A percentile compares a stretch with the other conserved stretches of the same genome.
Evolutionary conservation across 2,329 filamentous ascomycete genomes (phyloP).

Genomic region (Penicillium verrucosum): DNA sequence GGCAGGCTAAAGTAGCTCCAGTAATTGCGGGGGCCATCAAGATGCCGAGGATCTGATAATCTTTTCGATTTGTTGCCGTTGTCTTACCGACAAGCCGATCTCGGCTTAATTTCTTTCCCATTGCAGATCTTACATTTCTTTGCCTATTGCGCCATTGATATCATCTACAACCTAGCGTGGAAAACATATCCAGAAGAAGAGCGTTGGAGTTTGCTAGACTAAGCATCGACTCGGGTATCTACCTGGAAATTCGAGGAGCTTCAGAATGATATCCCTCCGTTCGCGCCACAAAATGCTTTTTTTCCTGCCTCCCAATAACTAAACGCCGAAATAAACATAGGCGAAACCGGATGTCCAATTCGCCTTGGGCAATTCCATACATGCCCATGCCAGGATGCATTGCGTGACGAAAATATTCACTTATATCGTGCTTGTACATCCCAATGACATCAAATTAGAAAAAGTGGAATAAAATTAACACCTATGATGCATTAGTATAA

Average conservation of each 20-base stretch:
- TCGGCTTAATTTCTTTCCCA: slow-evolving; percentile 3
- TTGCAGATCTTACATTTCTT: not conserved
- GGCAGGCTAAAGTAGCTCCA: slow-evolving; percentile 17
- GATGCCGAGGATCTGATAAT: slow-evolving; percentile 29
- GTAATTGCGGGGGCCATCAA: slow-evolving; percentile 18
- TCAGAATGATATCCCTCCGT: slow-evolving; percentile 40
- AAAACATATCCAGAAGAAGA: slow-evolving; percentile 23
- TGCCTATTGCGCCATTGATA: not conserved
- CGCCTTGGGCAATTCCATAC: slow-evolving; percentile 27
- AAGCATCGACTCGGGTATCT: slow-evolving; percentile 52
- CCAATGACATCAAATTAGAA: slow-evolving; percentile 18
- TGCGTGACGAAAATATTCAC: slow-evolving; percentile 21
- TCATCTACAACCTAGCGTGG: not conserved
- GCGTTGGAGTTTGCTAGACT: slow-evolving; percentile 41
- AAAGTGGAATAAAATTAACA: slow-evolving; percentile 25
- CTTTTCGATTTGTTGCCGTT: slow-evolving; percentile 14
- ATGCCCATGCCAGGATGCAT: slow-evolving; percentile 32
- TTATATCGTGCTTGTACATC: slow-evolving; percentile 14
- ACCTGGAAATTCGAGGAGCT: slow-evolving; percentile 49
- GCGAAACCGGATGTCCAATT: slow-evolving; percentile 25
- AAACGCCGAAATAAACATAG: slow-evolving; percentile 34
- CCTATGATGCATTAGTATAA: slow-evolving; percentile 7
- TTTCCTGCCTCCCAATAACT: slow-evolving; percentile 35
- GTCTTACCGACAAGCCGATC: slow-evolving; percentile 14
- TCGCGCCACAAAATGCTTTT: slow-evolving; percentile 42